Conservation (phyloP, 352 stramenopile genomes). For the Poterioochromonas sp. region DNA sequence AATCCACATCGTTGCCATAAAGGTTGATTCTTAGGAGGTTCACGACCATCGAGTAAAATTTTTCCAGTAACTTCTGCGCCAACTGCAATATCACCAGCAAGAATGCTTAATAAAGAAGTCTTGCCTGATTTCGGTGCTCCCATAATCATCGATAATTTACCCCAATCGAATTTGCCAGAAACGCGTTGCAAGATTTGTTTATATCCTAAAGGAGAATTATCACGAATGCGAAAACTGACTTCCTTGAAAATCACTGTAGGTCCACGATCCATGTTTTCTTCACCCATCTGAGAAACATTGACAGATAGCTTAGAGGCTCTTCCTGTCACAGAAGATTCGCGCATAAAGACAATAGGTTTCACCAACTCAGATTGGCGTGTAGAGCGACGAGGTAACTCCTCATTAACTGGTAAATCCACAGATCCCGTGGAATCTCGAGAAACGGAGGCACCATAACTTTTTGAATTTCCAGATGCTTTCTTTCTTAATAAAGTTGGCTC, state of each 20-base stretch:
- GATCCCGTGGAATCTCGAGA: neutral
- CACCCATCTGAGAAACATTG: constrained; percentile 15
- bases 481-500: neutral
- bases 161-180: constrained; percentile 17
- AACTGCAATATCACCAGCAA: constrained; percentile 1
- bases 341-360: constrained; percentile 1
- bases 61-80: neutral
- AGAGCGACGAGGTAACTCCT: neutral
- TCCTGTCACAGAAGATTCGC: constrained; percentile 11
- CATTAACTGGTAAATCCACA: neutral
- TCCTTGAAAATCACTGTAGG: constrained; percentile 25
- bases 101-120: constrained; percentile 1
- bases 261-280: neutral
- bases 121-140: neutral
- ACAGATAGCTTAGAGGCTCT: neutral
- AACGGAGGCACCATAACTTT: neutral
- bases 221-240: neutral
- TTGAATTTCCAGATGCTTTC: neutral
- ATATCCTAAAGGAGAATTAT: neutral
- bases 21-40: neutral
- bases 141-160: constrained; percentile 22
- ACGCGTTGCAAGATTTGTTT: constrained; percentile 9
- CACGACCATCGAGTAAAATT: neutral
- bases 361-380: neutral
- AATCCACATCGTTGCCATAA: constrained; percentile 16